These are phyloP conservation scores for Quercus glauca DNA, from an alignment of 306 rosid species.

Conservation along the genomic window DNA sequence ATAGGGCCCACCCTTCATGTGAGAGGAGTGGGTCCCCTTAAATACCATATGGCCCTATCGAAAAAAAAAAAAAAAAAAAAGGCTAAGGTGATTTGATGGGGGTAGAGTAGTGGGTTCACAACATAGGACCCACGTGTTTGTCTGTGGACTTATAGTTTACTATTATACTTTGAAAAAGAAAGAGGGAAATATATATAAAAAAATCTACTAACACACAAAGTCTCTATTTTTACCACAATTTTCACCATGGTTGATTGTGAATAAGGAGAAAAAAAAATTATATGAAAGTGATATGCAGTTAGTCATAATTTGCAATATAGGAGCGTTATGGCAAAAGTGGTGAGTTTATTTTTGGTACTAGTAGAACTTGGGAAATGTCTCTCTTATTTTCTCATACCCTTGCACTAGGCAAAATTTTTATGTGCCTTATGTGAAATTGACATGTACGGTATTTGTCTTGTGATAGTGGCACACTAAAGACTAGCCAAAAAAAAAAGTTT, in stretches of 20 bases:
- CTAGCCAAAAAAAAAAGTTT: too few relatives aligned
- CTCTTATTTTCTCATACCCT: too few relatives aligned
- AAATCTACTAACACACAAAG: too few relatives aligned
- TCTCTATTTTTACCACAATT: background rate
- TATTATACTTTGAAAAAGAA: background rate
- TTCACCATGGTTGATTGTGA: background rate
- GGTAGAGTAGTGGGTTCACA: background rate
- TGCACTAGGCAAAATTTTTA: too few relatives aligned
- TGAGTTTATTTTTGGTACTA: too few relatives aligned
- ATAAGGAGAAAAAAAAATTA: too few relatives aligned
- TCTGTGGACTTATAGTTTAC: too few relatives aligned
- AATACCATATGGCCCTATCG: background rate
- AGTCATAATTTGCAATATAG: fast-evolving
- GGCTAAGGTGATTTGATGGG: background rate
- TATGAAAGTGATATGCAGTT: fast-evolving
- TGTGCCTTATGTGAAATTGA: too few relatives aligned
- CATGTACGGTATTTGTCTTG: too few relatives aligned
- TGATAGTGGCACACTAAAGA: too few relatives aligned
- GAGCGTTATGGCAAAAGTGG: fast-evolving
- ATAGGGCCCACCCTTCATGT: too few relatives aligned
- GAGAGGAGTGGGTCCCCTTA: background rate
- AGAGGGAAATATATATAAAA: background rate
- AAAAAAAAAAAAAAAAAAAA: background rate
- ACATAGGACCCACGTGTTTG: background rate
- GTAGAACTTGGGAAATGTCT: background rate